phyloP scores from a whole-genome alignment of 345 rosid genomes.

The Citrus medica region DNA sequence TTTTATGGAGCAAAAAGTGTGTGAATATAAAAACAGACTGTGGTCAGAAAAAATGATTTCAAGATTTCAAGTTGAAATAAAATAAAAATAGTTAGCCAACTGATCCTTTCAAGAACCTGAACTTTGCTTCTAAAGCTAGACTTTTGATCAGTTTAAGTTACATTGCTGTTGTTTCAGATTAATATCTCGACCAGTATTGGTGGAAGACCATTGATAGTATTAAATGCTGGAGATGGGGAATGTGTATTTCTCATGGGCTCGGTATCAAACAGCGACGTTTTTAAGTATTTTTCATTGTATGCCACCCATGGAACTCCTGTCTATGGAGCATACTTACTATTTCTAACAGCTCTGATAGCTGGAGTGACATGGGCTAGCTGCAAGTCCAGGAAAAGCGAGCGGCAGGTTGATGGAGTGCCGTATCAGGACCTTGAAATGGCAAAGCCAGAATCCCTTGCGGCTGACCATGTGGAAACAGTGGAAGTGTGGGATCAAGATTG shows the following conservation, averaged over 20 bases:
- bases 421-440: conserved; percentile 39
- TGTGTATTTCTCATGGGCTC: conserved; percentile 10
- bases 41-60: not conserved
- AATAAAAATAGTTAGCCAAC: not conserved
- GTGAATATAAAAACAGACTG: not conserved
- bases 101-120: not conserved
- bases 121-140: not conserved
- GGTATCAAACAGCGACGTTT: not conserved
- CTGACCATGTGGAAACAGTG: conserved; percentile 18
- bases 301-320: conserved; percentile 17
- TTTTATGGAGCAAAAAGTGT: not conserved
- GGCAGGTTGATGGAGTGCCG: conserved; percentile 5
- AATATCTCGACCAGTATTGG: conserved; percentile 18
- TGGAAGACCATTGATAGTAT: conserved; percentile 21
- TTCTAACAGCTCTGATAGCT: conserved; percentile 17
- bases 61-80: not conserved
- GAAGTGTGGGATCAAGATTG: conserved; percentile 36
- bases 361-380: conserved; percentile 31
- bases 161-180: conserved; percentile 18
- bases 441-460: conserved; percentile 9
- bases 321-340: conserved; percentile 31
- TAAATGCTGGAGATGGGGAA: conserved; percentile 26
- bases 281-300: conserved; percentile 2
- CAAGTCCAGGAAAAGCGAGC: conserved; percentile 15
- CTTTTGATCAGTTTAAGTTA: not conserved